Evolutionary conservation across 441 rosid genomes (phyloP).

Genomic region (Breynia disticha): DNA sequence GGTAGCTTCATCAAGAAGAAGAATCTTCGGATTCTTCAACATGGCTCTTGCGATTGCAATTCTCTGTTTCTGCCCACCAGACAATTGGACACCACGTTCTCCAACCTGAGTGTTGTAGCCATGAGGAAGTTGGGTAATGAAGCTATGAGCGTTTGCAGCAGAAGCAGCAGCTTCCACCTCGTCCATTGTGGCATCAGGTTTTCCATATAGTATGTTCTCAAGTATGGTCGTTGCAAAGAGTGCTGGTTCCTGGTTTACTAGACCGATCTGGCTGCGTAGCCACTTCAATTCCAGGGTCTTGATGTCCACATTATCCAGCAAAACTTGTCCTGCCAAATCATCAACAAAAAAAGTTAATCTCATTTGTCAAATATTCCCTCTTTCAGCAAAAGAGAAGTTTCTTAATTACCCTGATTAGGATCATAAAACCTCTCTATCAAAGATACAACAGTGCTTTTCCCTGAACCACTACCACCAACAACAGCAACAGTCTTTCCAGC

Average conservation of each 20-base stretch:
- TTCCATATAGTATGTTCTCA: conserved; percentile 84
- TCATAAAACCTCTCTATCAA: conserved; percentile 91
- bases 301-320: conserved; percentile 79
- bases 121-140: conserved; percentile 83
- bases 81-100: conserved; percentile 91
- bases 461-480: conserved; percentile 97
- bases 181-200: conserved; percentile 75
- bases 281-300: conserved; percentile 80
- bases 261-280: conserved; percentile 83
- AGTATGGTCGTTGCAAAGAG: conserved; percentile 92
- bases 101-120: conserved; percentile 92
- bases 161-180: conserved; percentile 91
- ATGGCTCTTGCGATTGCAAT: conserved; percentile 96
- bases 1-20: conserved; percentile 95
- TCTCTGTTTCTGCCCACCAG: conserved; percentile 98
- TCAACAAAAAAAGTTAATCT: conserved; percentile 8
- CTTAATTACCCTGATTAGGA: conserved; percentile 65
- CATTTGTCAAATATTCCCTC: conserved; percentile 1
- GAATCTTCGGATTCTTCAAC: conserved; percentile 89
- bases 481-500: conserved; percentile 95
- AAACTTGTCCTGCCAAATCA: conserved; percentile 63
- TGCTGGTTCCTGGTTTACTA: conserved; percentile 97
- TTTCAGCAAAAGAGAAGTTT: background rate
- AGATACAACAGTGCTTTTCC: conserved; percentile 96
- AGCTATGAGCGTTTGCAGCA: conserved; percentile 92